Evolutionary conservation across 768 basidiomycete genomes (phyloP), one percentile per base, ranked within the genome.

Genomic region (Leccinum obscurum): DNA sequence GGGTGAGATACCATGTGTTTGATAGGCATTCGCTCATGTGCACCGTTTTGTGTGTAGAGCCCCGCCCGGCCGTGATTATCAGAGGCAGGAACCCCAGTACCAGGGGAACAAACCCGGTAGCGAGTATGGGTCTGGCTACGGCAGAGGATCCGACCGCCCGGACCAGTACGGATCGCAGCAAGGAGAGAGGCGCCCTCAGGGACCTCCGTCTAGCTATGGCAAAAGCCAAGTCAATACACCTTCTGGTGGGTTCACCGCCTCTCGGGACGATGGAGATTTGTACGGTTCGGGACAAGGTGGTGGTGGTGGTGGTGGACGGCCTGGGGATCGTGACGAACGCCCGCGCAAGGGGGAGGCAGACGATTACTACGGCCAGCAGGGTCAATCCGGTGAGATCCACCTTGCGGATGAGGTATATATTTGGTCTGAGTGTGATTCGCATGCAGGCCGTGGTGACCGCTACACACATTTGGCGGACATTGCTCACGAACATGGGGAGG

Each of bases 361-460:
- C 7, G 34, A 59, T 30, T 70, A 69, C 52, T 71, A 69, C 48
- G 54, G 59, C 26, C 53, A 52, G 15, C 64, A 62, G 48, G 51
- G 32, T 7, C 14, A 20, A 4, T 22, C 62, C 22, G 58, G 63
- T 67, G 22, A 63, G 62, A 56, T 11, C 4, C 5, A 1, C 24
- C 34, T 20, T 9, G 17, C 7, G 8, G 28, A 3, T 44, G 35
- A 11, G 2, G 15, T 17, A 4, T 15, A 30, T 15, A 30, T 48
- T 13, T 4, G 14, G n/a, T 58, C 62, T 71, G 28, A 69, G 20
- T 11, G 2, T 15, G 24, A 49, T 20, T 30, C 17, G 1, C 3
- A 4, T 28, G 15, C 24, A 70, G 68, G 63, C n/a, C 62, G 50
- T 54, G 56, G 52, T 13, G 68, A 74, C 37, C 58, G 60, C 22